Percentiles rank a stretch among this genome's conserved stretches.
These are phyloP conservation scores for Leccinum imitatum DNA, from an alignment of 768 basidiomycete species.

Conservation along the genomic window DNA sequence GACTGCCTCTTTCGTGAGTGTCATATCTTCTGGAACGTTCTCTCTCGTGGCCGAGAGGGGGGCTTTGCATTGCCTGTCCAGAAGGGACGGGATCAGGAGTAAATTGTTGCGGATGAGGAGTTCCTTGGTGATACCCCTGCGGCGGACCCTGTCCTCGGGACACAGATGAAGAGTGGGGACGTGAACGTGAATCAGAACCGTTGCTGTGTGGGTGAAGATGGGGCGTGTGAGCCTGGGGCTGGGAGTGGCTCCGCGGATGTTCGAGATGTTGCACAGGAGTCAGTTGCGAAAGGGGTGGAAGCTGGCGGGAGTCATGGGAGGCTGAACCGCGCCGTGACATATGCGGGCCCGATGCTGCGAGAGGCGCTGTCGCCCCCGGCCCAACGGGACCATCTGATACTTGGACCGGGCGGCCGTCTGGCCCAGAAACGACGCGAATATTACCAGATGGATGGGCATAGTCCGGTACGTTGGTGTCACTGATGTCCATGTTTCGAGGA, in stretches of 20 bases:
- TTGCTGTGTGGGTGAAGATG: constrained; percentile 42
- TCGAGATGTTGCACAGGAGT: constrained; percentile 44
- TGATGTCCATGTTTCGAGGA: constrained; percentile 43
- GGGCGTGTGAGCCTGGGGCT: constrained; percentile 40
- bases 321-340: constrained; percentile 44
- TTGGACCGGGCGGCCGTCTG: constrained; percentile 51
- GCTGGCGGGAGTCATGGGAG: constrained; percentile 48
- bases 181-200: constrained; percentile 44
- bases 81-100: constrained; percentile 43
- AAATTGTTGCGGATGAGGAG: constrained; percentile 46
- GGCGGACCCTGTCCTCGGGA: constrained; percentile 44
- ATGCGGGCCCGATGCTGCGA: constrained; percentile 37
- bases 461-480: constrained; percentile 49
- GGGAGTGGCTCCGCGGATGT: constrained; percentile 33
- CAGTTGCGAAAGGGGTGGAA: constrained; percentile 48
- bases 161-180: constrained; percentile 52
- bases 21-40: constrained; percentile 52
- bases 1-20: constrained; percentile 38
- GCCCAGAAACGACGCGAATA: constrained; percentile 44
- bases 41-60: constrained; percentile 43
- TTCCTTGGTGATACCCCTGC: constrained; percentile 36
- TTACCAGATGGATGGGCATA: constrained; percentile 50
- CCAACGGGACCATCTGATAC: constrained; percentile 50
- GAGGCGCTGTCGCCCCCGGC: constrained; percentile 40
- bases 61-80: constrained; percentile 50